A percentile compares a stretch with the other conserved stretches of the same genome.
Conservation (phyloP, 441 rosid genomes). For the Erodium trifolium region DNA sequence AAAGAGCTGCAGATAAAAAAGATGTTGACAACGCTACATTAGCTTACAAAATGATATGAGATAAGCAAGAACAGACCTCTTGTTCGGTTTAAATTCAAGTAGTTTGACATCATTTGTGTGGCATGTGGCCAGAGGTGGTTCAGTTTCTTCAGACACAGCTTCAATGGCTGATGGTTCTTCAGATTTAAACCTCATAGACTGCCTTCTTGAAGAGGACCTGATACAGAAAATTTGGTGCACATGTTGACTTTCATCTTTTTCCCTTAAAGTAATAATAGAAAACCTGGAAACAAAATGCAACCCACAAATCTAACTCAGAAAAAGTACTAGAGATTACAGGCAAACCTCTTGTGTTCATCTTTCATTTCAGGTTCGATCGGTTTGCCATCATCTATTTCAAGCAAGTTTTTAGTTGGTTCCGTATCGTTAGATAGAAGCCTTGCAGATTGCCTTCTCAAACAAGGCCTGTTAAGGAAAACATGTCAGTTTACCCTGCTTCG, state of each 20-base stretch:
- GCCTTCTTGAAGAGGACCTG: constrained; percentile 9
- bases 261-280: neutral
- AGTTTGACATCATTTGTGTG: neutral
- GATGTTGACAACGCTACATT: neutral
- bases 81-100: neutral
- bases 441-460: constrained; percentile 28
- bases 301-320: constrained; percentile 7
- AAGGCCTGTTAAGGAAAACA: constrained; percentile 22
- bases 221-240: neutral
- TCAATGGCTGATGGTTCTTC: constrained; percentile 10
- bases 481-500: neutral
- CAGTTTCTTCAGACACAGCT: neutral
- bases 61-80: constrained; percentile 1
- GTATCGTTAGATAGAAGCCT: constrained; percentile 1
- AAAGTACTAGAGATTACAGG: neutral
- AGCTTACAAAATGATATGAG: neutral
- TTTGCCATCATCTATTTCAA: constrained; percentile 22
- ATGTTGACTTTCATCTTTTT: constrained; percentile 9
- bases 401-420: constrained; percentile 23
- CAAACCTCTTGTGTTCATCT: constrained; percentile 23
- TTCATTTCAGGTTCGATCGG: neutral
- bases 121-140: neutral
- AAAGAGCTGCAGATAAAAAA: neutral
- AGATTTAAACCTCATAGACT: constrained; percentile 15
- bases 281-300: neutral